Evolutionary conservation across 2,329 filamentous ascomycete species (phyloP).

Genomic region (Botrytis squamosa): DNA sequence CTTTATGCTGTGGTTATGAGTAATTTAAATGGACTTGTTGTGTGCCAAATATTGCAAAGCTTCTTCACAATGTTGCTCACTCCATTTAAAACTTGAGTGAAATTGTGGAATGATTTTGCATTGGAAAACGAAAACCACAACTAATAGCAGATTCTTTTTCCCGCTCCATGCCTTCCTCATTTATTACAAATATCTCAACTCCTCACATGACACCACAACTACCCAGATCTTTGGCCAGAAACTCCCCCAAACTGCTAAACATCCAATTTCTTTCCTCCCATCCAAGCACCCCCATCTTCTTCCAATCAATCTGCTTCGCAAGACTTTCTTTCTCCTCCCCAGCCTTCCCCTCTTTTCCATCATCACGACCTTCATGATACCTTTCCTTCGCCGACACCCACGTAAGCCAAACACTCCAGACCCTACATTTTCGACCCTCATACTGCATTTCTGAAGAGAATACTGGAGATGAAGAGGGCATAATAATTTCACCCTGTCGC

Average conservation of each 20-base stretch:
- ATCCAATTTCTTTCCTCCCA: not conserved
- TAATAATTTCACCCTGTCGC: not conserved
- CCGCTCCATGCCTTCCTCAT: too few relatives aligned
- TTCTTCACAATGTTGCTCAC: not conserved
- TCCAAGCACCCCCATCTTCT: not conserved
- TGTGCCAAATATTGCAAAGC: not conserved
- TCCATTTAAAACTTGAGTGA: not conserved
- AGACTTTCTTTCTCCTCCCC: not conserved
- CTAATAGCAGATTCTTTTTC: not conserved
- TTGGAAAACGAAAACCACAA: not conserved
- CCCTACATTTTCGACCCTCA: not conserved
- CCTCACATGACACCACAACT: slow-evolving; percentile 1
- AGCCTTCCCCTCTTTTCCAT: too few relatives aligned
- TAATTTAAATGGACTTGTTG: too few relatives aligned
- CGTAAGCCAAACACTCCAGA: not conserved
- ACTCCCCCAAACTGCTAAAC: not conserved
- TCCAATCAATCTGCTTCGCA: not conserved
- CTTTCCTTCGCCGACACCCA: not conserved
- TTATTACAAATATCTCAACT: not conserved
- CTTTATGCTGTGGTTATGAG: not conserved
- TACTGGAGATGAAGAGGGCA: not conserved
- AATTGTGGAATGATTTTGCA: not conserved
- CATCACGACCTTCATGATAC: not conserved
- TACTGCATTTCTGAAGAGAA: not conserved
- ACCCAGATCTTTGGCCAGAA: not conserved